phyloP scores from a whole-genome alignment of 176 grass and related monocot species.

The Zizania latifolia region DNA sequence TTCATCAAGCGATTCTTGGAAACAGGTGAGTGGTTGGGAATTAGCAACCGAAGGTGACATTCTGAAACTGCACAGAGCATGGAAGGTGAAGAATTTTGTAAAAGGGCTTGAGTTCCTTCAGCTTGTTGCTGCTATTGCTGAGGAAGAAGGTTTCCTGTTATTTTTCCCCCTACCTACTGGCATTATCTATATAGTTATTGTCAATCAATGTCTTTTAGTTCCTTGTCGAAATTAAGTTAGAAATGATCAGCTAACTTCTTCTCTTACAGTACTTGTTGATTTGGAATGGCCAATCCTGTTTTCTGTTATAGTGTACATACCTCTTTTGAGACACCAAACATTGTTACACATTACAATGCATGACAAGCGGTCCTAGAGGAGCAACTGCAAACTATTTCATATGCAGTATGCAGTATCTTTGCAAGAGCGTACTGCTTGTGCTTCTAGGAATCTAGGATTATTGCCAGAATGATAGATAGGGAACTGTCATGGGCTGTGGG shows the following conservation, averaged over 20 bases:
- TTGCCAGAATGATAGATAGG: too few relatives aligned
- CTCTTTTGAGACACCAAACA: background rate
- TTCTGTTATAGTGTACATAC: background rate
- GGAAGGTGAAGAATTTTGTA: slow-evolving; percentile 84
- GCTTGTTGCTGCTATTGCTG: slow-evolving; percentile 69
- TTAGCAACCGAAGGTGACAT: slow-evolving; percentile 48
- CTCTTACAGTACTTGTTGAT: background rate
- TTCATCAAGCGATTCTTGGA: slow-evolving; percentile 17
- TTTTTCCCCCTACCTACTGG: background rate
- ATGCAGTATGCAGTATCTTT: background rate
- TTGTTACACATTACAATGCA: background rate
- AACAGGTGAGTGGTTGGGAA: slow-evolving; percentile 65
- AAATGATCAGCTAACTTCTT: background rate
- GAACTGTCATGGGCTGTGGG: too few relatives aligned
- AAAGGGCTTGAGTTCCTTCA: slow-evolving; percentile 92
- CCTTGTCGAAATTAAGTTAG: background rate
- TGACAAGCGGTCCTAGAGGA: background rate
- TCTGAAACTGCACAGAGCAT: slow-evolving; percentile 63
- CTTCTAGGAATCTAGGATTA: too few relatives aligned
- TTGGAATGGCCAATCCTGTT: background rate
- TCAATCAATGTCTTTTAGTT: background rate
- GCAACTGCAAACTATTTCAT: background rate
- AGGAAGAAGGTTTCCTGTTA: slow-evolving; percentile 61
- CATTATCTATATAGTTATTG: background rate
- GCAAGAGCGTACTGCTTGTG: background rate